phyloP scores from a whole-genome alignment of 176 grass and related monocot genomes.

The Dactylis glomerata region DNA sequence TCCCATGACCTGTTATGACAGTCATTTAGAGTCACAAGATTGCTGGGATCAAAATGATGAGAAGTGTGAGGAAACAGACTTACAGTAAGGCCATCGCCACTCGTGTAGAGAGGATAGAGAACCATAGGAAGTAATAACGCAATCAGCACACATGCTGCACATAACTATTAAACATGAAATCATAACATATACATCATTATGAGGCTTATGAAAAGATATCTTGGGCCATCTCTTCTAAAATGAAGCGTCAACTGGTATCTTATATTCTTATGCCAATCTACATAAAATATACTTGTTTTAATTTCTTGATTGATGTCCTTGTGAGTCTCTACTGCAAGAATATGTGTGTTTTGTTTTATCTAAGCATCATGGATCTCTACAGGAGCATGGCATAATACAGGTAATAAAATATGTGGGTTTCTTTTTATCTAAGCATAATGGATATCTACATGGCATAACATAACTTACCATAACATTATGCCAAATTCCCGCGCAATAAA shows the following conservation, averaged over 20 bases:
- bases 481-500: conserved; percentile 93
- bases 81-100: conserved; percentile 76
- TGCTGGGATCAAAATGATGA: conserved; percentile 19
- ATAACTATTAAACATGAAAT: conserved; percentile 66
- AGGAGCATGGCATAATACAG: not conserved
- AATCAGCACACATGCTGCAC: conserved; percentile 63
- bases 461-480: conserved; percentile 81
- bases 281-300: conserved; percentile 19
- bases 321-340: not conserved
- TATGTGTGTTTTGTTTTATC: not conserved
- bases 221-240: not conserved
- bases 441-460: conserved; percentile 13
- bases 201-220: conserved; percentile 1
- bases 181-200: conserved; percentile 27
- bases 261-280: conserved; percentile 1
- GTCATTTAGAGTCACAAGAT: conserved; percentile 24
- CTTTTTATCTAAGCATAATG: not conserved
- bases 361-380: not conserved
- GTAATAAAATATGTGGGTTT: not conserved
- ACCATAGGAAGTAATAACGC: conserved; percentile 61
- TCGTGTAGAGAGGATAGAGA: conserved; percentile 64
- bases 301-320: conserved; percentile 8
- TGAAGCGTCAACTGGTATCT: not conserved
- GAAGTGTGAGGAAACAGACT: conserved; percentile 34
- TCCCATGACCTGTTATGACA: conserved; percentile 58